Percentiles rank a stretch among this genome's conserved stretches.
phyloP scores from a whole-genome alignment of 192 early-diverging fungal species.

The Backusella mclennaniae region DNA sequence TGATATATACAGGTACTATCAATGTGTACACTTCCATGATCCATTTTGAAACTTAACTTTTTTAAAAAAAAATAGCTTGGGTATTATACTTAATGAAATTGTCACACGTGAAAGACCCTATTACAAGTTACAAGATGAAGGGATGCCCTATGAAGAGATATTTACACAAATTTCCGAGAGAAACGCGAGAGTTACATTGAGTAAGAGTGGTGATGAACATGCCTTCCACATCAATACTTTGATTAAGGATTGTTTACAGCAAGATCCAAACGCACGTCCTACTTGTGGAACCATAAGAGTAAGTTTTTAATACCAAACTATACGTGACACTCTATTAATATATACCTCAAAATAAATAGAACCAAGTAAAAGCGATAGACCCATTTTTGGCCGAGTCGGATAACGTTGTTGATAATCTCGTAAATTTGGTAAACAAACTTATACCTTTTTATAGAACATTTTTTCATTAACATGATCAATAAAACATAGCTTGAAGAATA shows the following conservation, averaged over 20 bases:
- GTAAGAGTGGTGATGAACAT: neutral
- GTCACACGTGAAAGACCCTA: conserved; percentile 41
- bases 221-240: neutral
- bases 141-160: conserved; percentile 1
- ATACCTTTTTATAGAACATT: too few species aligned
- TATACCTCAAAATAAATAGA: neutral
- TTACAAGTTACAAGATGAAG: conserved; percentile 17
- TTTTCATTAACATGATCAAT: neutral
- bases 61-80: conserved; percentile 29
- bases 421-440: conserved; percentile 28
- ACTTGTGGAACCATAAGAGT: neutral
- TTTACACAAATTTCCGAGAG: neutral
- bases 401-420: conserved; percentile 36
- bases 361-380: conserved; percentile 11
- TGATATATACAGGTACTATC: conserved; percentile 41
- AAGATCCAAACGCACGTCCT: conserved; percentile 1
- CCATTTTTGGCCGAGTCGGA: neutral
- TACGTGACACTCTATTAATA: neutral
- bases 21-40: neutral
- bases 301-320: neutral
- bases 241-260: neutral
- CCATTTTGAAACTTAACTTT: conserved; percentile 4
- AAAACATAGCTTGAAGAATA: conserved; percentile 39
- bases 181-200: neutral
- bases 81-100: conserved; percentile 47